These are phyloP conservation scores for Magnaporthiopsis poae DNA, from an alignment of 2,329 filamentous ascomycete genomes.

Conservation along the genomic window DNA sequence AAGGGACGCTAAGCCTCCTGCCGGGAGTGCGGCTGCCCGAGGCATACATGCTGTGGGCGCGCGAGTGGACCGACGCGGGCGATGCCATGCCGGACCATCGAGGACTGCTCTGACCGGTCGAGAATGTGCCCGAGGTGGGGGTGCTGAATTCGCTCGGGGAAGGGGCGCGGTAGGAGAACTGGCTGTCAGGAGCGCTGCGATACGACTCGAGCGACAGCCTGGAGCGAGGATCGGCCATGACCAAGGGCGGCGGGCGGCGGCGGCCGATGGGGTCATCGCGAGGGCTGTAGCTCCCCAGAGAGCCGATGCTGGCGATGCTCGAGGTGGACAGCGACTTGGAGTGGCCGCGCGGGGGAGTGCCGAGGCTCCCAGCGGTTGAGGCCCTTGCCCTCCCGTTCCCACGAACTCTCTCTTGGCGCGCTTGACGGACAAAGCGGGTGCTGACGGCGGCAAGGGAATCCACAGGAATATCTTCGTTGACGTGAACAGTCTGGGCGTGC, in stretches of 20 bases:
- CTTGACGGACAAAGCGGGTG: conserved; percentile 83
- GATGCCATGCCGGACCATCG: conserved; percentile 62
- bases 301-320: conserved; percentile 68
- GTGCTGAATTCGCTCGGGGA: conserved; percentile 71
- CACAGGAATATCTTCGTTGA: conserved; percentile 90
- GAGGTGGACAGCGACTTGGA: conserved; percentile 79
- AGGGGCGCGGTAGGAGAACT: conserved; percentile 56
- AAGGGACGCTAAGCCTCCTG: conserved; percentile 74
- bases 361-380: conserved; percentile 64
- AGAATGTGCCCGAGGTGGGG: conserved; percentile 74
- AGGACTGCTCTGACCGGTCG: conserved; percentile 66
- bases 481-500: conserved; percentile 93
- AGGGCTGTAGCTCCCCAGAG: conserved; percentile 45
- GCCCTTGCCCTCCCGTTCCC: conserved; percentile 65
- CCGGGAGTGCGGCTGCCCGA: conserved; percentile 55
- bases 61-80: conserved; percentile 59
- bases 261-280: conserved; percentile 48
- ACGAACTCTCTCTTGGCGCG: conserved; percentile 74
- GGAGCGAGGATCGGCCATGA: conserved; percentile 67
- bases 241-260: conserved; percentile 67
- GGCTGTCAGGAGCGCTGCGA: conserved; percentile 51
- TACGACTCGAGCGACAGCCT: conserved; percentile 61
- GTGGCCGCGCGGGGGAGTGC: conserved; percentile 65
- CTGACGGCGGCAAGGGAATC: conserved; percentile 89
- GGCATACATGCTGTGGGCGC: conserved; percentile 62